phyloP scores from a whole-genome alignment of 495 filamentous ascomycete genomes.

The Talaromyces trachyspermus region DNA sequence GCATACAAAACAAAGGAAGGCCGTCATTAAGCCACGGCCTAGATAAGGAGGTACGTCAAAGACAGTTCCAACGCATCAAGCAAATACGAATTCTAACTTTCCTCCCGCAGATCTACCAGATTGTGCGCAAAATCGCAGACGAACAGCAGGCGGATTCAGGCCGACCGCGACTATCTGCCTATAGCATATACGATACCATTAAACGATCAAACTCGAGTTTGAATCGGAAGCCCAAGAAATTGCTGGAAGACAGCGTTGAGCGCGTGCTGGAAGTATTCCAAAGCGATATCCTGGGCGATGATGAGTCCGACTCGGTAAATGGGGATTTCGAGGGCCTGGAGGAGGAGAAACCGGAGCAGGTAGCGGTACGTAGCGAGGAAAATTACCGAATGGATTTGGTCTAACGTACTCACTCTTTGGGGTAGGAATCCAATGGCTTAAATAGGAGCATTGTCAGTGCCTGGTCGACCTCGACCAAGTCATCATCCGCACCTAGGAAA shows the following conservation, averaged over 20 bases:
- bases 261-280: constrained; percentile 69
- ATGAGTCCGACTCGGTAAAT: constrained; percentile 51
- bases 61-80: neutral
- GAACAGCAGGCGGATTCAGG: constrained; percentile 47
- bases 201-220: constrained; percentile 79
- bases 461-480: constrained; percentile 50
- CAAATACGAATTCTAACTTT: neutral
- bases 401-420: neutral
- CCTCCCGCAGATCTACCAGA: constrained; percentile 55
- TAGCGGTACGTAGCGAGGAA: neutral
- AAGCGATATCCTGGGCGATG: constrained; percentile 47
- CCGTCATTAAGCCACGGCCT: constrained; percentile 45
- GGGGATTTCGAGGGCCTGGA: constrained; percentile 61
- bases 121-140: constrained; percentile 65
- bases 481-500: constrained; percentile 25
- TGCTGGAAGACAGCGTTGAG: constrained; percentile 80
- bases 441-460: constrained; percentile 66
- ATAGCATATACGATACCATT: constrained; percentile 65
- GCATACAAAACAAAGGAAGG: constrained; percentile 31
- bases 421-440: constrained; percentile 59
- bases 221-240: constrained; percentile 68
- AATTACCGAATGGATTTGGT: neutral
- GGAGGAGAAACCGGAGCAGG: constrained; percentile 17
- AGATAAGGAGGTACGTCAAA: constrained; percentile 43
- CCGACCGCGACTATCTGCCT: constrained; percentile 44